Conservation (phyloP, 2,329 filamentous ascomycete species). For the Trichoderma sp. region DNA sequence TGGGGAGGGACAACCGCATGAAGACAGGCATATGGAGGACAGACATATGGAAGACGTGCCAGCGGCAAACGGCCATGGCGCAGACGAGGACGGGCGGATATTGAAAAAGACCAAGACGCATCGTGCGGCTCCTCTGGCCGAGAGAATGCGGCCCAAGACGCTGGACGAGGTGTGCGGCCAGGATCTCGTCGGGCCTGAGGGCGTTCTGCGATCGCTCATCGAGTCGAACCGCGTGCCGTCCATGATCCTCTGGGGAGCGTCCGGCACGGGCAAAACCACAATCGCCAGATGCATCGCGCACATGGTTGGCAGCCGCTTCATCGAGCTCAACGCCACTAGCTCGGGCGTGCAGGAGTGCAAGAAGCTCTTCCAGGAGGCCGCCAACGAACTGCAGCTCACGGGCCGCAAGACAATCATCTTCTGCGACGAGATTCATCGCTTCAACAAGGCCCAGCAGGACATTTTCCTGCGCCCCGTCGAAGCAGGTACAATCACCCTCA, state of each 20-base stretch:
- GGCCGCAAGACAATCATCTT: slow-evolving; percentile 94
- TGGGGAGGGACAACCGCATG: slow-evolving; percentile 29
- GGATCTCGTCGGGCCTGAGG: slow-evolving; percentile 78
- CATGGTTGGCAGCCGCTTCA: slow-evolving; percentile 77
- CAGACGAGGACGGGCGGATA: slow-evolving; percentile 38
- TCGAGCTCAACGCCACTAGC: slow-evolving; percentile 93
- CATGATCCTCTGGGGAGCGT: slow-evolving; percentile 89
- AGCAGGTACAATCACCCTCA: slow-evolving; percentile 81
- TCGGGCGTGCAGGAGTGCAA: slow-evolving; percentile 88
- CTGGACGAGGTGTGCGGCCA: slow-evolving; percentile 89
- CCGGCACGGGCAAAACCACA: slow-evolving; percentile 82
- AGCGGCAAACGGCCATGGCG: slow-evolving; percentile 1
- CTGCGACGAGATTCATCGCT: slow-evolving; percentile 94
- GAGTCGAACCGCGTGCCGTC: slow-evolving; percentile 82
- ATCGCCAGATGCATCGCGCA: slow-evolving; percentile 88
- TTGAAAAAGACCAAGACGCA: slow-evolving; percentile 66
- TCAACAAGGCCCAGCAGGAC: slow-evolving; percentile 90
- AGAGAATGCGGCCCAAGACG: slow-evolving; percentile 83
- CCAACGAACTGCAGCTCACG: slow-evolving; percentile 73
- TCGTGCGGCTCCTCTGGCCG: slow-evolving; percentile 78
- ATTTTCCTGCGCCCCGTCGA: slow-evolving; percentile 93
- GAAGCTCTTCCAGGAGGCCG: slow-evolving; percentile 82
- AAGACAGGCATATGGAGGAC: slow-evolving; percentile 2
- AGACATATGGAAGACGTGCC: slow-evolving; percentile 13
- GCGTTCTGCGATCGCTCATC: slow-evolving; percentile 83